Evolutionary conservation across 106 monocot genomes (phyloP), one percentile per base, ranked within the genome.

Genomic region (Allium sativum): DNA sequence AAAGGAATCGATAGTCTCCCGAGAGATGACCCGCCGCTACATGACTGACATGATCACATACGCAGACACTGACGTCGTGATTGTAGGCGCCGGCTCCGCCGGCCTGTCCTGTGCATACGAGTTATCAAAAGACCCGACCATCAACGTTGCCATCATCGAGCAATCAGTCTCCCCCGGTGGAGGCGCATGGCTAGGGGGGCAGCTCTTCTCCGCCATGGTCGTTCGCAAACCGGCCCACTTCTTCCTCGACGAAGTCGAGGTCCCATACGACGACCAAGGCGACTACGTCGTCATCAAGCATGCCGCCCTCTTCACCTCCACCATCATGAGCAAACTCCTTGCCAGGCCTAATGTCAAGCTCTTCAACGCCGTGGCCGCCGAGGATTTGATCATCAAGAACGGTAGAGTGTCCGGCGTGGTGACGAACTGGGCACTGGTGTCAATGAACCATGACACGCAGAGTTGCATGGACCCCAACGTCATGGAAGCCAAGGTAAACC

Each of bases 31-130:
- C 8, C 75, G 94, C 9, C 81, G 91, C 21, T 93, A 94, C 89
- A 94, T 94, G 94, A 94, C 94, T 0, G 93, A 94, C 81, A 89
- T 94, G 94, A 94, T 94, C 73, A 90, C 83, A 59, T 73, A 90
- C 76, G 94, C 89, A 66, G 94, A 94, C 78, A 90, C 94, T 9
- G 94, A 94, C 73, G 89, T 90, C 43, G 89, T 94, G 18, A 59
- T 93, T 22, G 65, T 88, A 43, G 88, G 93, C 47, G 88, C 84
- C 19, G 93, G 93, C 14, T 88, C 88, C 3, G 88, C 93, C 0
- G 88, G 93, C 9, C 79, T 93, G 21, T 84, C 88, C 58, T 93
- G 93, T 65, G 93, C 93, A 10, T 93, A 82, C 56, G 93, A 93
- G 79, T 74, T 93, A 47, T 77, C 79, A 60, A 93, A 93, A 62